phyloP scores from a whole-genome alignment of 345 rosid species.

The Bruguiera parviflora region DNA sequence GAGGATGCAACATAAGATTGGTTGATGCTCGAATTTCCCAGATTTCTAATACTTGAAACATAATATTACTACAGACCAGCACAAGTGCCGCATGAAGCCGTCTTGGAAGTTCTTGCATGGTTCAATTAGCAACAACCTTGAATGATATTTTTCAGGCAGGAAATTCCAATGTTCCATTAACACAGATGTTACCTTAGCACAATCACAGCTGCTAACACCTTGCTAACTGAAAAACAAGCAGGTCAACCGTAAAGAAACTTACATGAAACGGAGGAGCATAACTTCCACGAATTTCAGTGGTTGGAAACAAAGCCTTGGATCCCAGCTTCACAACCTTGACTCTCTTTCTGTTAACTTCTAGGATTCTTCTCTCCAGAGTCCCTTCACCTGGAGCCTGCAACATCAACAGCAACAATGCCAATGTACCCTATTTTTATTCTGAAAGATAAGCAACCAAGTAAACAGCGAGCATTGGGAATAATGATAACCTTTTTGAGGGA shows the following conservation, averaged over 20 bases:
- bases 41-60: too few species aligned
- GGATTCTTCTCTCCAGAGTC: constrained; percentile 79
- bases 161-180: too few species aligned
- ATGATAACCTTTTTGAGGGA: constrained; percentile 66
- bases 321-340: constrained; percentile 95
- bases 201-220: neutral
- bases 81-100: too few species aligned
- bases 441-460: neutral
- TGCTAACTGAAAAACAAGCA: neutral
- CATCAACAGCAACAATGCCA: constrained; percentile 4
- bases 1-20: neutral
- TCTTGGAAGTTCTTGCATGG: too few species aligned
- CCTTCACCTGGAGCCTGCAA: constrained; percentile 71
- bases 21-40: neutral
- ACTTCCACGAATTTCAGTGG: constrained; percentile 90
- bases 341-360: constrained; percentile 84
- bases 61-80: too few species aligned
- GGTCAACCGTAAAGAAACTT: constrained; percentile 26
- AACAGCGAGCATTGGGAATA: neutral
- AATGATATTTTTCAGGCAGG: too few species aligned
- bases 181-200: neutral
- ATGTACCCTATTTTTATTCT: neutral
- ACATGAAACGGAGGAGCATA: constrained; percentile 95
- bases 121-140: too few species aligned
- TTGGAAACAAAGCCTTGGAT: constrained; percentile 79